Evolutionary conservation across 805 yeast species (phyloP).

Genomic region (Lipomyces orientalis): DNA sequence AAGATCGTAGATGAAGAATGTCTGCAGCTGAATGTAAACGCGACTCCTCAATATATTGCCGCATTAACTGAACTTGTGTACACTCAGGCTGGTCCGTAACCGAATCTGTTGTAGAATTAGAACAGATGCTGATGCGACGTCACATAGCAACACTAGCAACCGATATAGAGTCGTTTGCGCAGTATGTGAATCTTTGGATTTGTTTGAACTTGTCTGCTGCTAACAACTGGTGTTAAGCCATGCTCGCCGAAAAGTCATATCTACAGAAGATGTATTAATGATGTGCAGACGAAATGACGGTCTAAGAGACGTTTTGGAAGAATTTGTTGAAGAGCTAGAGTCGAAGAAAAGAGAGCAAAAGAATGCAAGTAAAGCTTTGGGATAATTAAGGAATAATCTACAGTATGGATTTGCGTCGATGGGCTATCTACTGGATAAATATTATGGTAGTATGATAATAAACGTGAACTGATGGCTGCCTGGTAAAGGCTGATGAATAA

Average conservation of each 20-base stretch:
- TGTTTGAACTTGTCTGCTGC: neutral
- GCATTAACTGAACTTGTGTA: slow-evolving; percentile 45
- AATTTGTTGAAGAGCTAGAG: slow-evolving; percentile 30
- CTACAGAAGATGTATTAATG: slow-evolving; percentile 43
- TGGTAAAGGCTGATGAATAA: neutral
- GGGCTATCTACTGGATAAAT: neutral
- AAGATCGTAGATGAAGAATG: slow-evolving; percentile 44
- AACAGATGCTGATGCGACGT: neutral
- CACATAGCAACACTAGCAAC: slow-evolving; percentile 39
- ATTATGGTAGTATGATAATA: neutral
- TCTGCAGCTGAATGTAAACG: slow-evolving; percentile 33
- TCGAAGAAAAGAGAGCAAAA: slow-evolving; percentile 16
- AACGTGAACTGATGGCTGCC: neutral
- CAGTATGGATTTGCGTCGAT: neutral
- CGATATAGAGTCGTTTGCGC: slow-evolving; percentile 44
- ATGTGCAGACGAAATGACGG: slow-evolving; percentile 44
- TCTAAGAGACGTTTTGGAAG: slow-evolving; percentile 38
- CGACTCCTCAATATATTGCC: slow-evolving; percentile 45
- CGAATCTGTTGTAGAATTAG: neutral
- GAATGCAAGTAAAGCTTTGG: slow-evolving; percentile 8
- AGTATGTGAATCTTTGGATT: slow-evolving; percentile 33
- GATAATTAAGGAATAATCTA: neutral
- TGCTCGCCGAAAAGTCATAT: slow-evolving; percentile 42
- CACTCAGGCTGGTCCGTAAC: slow-evolving; percentile 40
- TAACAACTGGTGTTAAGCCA: slow-evolving; percentile 35